A percentile compares a stretch with the other conserved stretches of the same genome.
phyloP scores from a whole-genome alignment of 2,329 filamentous ascomycete species.

The Cytospora mali region DNA sequence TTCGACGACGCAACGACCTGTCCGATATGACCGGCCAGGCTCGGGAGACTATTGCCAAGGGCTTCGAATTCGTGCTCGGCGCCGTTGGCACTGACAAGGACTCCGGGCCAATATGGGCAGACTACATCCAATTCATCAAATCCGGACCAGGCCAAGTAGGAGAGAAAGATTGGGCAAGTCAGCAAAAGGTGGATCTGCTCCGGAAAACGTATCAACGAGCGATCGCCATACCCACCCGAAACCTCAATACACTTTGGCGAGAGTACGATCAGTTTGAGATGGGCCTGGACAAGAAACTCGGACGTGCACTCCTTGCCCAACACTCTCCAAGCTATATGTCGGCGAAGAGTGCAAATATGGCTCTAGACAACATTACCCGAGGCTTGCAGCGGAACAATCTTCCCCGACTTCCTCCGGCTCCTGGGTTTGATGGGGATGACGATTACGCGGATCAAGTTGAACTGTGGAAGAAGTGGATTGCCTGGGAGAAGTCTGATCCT shows the following conservation, averaged over 20 bases:
- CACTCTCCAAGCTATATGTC: constrained; percentile 95
- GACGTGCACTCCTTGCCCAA: constrained; percentile 92
- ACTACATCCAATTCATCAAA: constrained; percentile 93
- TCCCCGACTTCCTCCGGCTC: constrained; percentile 78
- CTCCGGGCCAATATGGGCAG: constrained; percentile 86
- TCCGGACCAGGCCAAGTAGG: constrained; percentile 83
- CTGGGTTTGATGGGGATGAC: constrained; percentile 82
- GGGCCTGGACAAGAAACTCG: constrained; percentile 88
- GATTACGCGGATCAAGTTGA: constrained; percentile 84
- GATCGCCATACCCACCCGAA: constrained; percentile 81
- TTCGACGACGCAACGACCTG: constrained; percentile 87
- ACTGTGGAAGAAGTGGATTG: constrained; percentile 91
- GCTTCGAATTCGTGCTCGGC: constrained; percentile 90
- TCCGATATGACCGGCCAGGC: constrained; percentile 78
- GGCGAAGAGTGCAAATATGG: constrained; percentile 85
- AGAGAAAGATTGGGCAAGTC: constrained; percentile 89
- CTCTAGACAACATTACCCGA: constrained; percentile 84
- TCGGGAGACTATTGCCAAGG: constrained; percentile 77
- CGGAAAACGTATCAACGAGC: constrained; percentile 92
- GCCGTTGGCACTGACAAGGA: constrained; percentile 85
- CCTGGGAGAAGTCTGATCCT: constrained; percentile 93
- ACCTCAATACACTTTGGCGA: constrained; percentile 87
- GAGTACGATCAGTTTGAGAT: constrained; percentile 98
- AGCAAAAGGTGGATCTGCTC: constrained; percentile 95
- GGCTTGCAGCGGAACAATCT: constrained; percentile 76